Percentiles rank a stretch among this genome's conserved stretches.
Evolutionary conservation across 2,329 filamentous ascomycete species (phyloP).

Genomic region (Cercospora sesami): DNA sequence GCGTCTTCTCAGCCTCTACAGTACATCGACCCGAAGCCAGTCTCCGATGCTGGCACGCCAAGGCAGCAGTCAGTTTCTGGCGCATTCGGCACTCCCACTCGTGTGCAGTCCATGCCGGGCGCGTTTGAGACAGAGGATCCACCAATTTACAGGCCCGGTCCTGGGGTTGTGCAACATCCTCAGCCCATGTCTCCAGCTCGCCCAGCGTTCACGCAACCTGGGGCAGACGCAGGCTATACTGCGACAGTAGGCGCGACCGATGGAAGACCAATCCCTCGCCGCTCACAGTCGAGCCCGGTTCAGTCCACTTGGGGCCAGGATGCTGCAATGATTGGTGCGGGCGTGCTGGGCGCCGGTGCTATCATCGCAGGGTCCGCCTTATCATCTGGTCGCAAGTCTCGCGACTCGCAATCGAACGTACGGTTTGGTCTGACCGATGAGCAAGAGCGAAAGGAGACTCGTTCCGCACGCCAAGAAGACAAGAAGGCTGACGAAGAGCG

Average conservation of each 20-base stretch:
- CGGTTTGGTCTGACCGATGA: conserved; percentile 60
- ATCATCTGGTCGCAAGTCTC: conserved; percentile 30
- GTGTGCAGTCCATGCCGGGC: conserved; percentile 35
- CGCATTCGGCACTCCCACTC: conserved; percentile 41
- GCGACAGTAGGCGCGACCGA: conserved; percentile 13
- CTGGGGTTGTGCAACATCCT: conserved; percentile 78
- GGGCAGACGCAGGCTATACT: conserved; percentile 18
- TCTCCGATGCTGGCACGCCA: conserved; percentile 59
- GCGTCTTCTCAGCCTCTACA: conserved; percentile 57
- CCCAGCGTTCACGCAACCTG: conserved; percentile 34
- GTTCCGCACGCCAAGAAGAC: conserved; percentile 40
- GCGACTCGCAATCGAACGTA: conserved; percentile 45
- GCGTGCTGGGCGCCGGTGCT: conserved; percentile 41
- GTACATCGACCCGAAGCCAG: conserved; percentile 66
- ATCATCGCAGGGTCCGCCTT: conserved; percentile 34
- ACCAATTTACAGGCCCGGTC: conserved; percentile 54
- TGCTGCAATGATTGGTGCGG: conserved; percentile 47
- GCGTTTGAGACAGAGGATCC: conserved; percentile 35
- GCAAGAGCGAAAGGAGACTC: conserved; percentile 53
- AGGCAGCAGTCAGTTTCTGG: conserved; percentile 34
- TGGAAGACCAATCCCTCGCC: conserved; percentile 35
- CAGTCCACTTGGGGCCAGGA: conserved; percentile 35
- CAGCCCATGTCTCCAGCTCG: conserved; percentile 71
- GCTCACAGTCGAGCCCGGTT: conserved; percentile 37
- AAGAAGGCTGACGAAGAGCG: conserved; percentile 33